A percentile compares a stretch with the other conserved stretches of the same genome.
These are phyloP conservation scores for Penicillium fimorum DNA, from an alignment of 495 filamentous ascomycete species.

Conservation along the genomic window DNA sequence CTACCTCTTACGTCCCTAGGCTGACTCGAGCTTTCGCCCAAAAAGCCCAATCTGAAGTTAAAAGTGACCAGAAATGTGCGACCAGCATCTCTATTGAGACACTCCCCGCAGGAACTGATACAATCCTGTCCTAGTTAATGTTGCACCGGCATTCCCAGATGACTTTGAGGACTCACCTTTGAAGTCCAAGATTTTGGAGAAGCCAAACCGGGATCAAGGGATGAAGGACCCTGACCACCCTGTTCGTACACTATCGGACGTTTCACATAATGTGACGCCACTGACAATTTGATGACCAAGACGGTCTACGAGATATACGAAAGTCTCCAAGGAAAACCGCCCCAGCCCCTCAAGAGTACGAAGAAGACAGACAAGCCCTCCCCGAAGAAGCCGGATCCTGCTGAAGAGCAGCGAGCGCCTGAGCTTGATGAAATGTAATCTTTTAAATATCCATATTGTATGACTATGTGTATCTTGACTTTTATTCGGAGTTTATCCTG, in stretches of 20 bases:
- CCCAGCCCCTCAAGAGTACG: background rate
- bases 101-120: background rate
- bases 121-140: background rate
- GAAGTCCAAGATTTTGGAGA: background rate
- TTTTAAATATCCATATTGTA: background rate
- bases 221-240: constrained; percentile 5
- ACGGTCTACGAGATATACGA: background rate
- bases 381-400: too few species aligned
- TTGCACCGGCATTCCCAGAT: constrained; percentile 1
- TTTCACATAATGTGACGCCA: background rate
- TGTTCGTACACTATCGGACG: background rate
- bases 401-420: background rate
- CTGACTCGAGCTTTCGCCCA: background rate
- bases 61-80: background rate
- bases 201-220: background rate
- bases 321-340: background rate
- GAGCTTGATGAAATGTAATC: background rate
- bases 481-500: too few species aligned
- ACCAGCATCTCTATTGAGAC: background rate
- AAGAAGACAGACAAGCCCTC: background rate
- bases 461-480: too few species aligned
- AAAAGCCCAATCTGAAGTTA: background rate
- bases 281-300: background rate
- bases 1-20: background rate
- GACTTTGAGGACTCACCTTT: constrained; percentile 3